Evolutionary conservation across 208 protist species (phyloP), one percentile per base, ranked within the genome.

Genomic region (Trypanosoma brucei): DNA sequence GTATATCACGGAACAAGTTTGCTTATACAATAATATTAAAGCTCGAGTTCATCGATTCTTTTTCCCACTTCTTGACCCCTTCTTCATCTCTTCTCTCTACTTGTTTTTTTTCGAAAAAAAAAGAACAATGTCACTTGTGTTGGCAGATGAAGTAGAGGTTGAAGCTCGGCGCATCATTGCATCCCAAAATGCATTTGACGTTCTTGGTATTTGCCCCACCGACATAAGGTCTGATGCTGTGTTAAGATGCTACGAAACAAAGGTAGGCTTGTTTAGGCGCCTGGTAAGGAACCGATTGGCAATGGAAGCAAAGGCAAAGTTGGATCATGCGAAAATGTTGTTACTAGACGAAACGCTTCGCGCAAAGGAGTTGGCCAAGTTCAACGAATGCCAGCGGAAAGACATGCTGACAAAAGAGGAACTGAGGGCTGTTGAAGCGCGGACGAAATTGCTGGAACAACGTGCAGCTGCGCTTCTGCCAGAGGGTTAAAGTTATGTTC

Each of bases 241-340:
- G 3, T 37, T 84, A 37, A 65, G 67, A 44, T 72, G 78, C 22
- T 90, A 91, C 56, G 78, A 90, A 35, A 54, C 61, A n/a, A 92
- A 92, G 53, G 75, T 72, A 9, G 59, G 59, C 1, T 65, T 83
- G n/a, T 79, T 95, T 54, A 79, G 78, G 51, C 70, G 76, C 11
- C 64, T 85, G 13, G 86, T 93, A 62, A 76, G 84, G n/a, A 87
- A 93, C 71, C 81, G 81, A 46, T 46, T 79, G 11, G 89, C 83
- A 11, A 84, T 88, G 75, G 80, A 88, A 55, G 89, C 86, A 3
- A 91, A 91, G 50, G 74, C 79, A 5, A 75, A 77, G 49, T 70
- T 95, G 1, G 86, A 90, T 54, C 75, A 84, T 58, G 86, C 89
- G 0, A 93, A 93, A 62, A 83, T 88, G 69, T 63, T 79, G 11